Conservation (phyloP, 2,329 filamentous ascomycete species). For the Fonsecaea pedrosoi region DNA sequence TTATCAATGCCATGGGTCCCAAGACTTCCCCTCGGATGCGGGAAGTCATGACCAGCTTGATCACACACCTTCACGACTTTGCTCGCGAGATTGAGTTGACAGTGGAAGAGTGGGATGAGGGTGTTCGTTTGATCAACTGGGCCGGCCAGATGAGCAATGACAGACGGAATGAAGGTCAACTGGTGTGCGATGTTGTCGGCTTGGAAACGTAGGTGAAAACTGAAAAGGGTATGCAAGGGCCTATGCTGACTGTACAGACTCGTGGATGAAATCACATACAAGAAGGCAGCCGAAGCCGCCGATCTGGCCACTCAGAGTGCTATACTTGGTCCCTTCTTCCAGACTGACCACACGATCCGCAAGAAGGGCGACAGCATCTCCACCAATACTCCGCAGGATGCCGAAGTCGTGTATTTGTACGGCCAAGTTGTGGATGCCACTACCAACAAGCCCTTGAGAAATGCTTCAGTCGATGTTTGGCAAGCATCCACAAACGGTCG, state of each 20-base stretch:
- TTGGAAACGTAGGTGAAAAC: conserved; percentile 58
- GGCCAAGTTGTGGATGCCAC: conserved; percentile 64
- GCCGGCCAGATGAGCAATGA: conserved; percentile 68
- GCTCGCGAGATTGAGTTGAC: conserved; percentile 65
- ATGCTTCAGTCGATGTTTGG: conserved; percentile 77
- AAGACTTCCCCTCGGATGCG: conserved; percentile 71
- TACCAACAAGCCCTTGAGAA: conserved; percentile 69
- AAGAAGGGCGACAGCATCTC: conserved; percentile 73
- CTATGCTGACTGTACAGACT: conserved; percentile 50
- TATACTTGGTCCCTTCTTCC: conserved; percentile 86
- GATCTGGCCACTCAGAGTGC: conserved; percentile 72
- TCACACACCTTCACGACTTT: conserved; percentile 65
- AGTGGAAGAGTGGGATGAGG: conserved; percentile 65
- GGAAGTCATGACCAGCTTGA: conserved; percentile 63
- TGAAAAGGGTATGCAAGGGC: not conserved
- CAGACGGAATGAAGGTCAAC: conserved; percentile 68
- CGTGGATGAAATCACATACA: conserved; percentile 82
- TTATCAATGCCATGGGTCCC: conserved; percentile 76
- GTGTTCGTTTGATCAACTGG: conserved; percentile 65
- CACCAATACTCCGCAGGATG: conserved; percentile 56
- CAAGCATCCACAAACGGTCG: conserved; percentile 75
- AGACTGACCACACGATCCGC: conserved; percentile 71
- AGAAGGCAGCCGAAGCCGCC: conserved; percentile 60
- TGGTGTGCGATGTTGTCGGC: conserved; percentile 65
- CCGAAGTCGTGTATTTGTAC: conserved; percentile 68